phyloP scores from a whole-genome alignment of 2,329 filamentous ascomycete genomes.

The Venturia asperata region DNA sequence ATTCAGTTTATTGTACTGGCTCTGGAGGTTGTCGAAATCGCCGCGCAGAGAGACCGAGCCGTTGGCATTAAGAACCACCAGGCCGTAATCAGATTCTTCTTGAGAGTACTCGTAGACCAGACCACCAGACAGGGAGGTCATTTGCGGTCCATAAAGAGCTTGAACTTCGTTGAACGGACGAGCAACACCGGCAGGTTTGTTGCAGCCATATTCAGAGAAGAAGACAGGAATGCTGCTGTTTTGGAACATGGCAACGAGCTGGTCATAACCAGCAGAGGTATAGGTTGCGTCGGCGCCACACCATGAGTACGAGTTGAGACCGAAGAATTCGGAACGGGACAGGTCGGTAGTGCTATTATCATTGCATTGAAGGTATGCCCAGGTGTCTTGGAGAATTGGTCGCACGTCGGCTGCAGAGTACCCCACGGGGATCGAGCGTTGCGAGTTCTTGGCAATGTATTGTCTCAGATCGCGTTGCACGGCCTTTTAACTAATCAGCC shows the following conservation, averaged over 20 bases:
- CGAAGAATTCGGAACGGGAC: slow-evolving; percentile 66
- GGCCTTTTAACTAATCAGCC: slow-evolving; percentile 34
- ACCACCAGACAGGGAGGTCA: slow-evolving; percentile 68
- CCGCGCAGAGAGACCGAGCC: slow-evolving; percentile 36
- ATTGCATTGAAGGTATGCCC: slow-evolving; percentile 65
- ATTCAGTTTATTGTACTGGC: slow-evolving; percentile 69
- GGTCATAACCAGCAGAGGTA: slow-evolving; percentile 55
- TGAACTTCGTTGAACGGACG: slow-evolving; percentile 70
- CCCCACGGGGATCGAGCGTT: slow-evolving; percentile 56
- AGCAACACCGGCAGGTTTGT: slow-evolving; percentile 50
- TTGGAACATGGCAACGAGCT: slow-evolving; percentile 56
- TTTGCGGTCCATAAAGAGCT: slow-evolving; percentile 63
- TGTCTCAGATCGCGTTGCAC: slow-evolving; percentile 61
- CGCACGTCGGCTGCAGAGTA: slow-evolving; percentile 72
- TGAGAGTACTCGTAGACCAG: slow-evolving; percentile 76
- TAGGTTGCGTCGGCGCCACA: slow-evolving; percentile 63
- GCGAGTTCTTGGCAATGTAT: slow-evolving; percentile 54
- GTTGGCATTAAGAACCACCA: slow-evolving; percentile 41
- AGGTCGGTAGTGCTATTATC: slow-evolving; percentile 41
- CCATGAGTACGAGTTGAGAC: slow-evolving; percentile 68
- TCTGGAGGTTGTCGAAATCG: slow-evolving; percentile 61
- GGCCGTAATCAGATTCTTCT: slow-evolving; percentile 54
- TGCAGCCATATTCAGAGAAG: slow-evolving; percentile 79
- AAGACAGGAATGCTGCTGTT: slow-evolving; percentile 44
- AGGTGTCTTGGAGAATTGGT: slow-evolving; percentile 63